These are phyloP conservation scores for Tricharina praecox DNA, from an alignment of 495 filamentous ascomycete genomes.

Conservation along the genomic window DNA sequence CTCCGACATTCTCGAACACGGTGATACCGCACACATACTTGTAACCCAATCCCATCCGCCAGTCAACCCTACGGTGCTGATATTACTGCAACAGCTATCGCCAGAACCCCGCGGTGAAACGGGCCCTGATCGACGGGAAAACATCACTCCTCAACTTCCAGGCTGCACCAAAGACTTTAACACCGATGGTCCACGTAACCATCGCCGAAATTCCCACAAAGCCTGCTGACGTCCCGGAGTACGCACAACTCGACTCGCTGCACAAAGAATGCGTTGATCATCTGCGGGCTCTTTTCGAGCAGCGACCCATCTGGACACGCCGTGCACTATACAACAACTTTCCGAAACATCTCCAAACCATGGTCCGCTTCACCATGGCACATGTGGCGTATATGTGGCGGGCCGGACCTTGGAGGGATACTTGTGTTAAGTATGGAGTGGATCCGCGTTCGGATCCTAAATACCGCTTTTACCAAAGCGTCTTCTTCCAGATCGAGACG, in stretches of 20 bases:
- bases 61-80: background rate
- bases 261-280: conserved; percentile 34
- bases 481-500: conserved; percentile 53
- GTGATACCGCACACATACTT: conserved; percentile 30
- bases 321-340: conserved; percentile 53
- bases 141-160: conserved; percentile 38
- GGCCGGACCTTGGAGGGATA: conserved; percentile 78
- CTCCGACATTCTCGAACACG: conserved; percentile 44
- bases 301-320: conserved; percentile 73
- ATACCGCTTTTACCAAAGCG: conserved; percentile 67
- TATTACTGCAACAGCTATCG: conserved; percentile 31
- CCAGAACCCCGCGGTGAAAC: conserved; percentile 42
- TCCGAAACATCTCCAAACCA: conserved; percentile 22
- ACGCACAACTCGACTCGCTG: conserved; percentile 39
- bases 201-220: conserved; percentile 33
- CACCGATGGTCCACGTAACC: conserved; percentile 47
- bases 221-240: conserved; percentile 28
- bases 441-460: conserved; percentile 63
- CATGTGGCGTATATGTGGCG: conserved; percentile 76
- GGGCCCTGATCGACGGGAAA: conserved; percentile 36
- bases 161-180: conserved; percentile 34
- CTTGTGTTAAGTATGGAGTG: conserved; percentile 63
- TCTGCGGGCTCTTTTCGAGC: conserved; percentile 43
- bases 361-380: conserved; percentile 25
- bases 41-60: conserved; percentile 24